These are phyloP conservation scores for Phialocephala sp. DNA, from an alignment of 2,329 filamentous ascomycete genomes.

Conservation along the genomic window DNA sequence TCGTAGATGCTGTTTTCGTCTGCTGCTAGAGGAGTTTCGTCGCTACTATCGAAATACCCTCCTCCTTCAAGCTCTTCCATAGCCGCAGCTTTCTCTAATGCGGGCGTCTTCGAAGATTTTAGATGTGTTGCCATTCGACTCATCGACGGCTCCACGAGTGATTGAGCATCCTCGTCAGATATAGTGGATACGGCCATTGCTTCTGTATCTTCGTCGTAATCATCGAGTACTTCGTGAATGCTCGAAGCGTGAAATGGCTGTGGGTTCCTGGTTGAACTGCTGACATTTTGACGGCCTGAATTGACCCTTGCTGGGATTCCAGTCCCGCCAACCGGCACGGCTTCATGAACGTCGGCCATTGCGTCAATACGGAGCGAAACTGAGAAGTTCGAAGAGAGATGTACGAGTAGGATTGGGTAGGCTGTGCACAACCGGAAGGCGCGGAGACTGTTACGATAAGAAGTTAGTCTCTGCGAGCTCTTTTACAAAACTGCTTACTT, in stretches of 20 bases:
- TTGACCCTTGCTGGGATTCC: background rate
- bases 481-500: background rate
- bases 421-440: conserved; percentile 10
- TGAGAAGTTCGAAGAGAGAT: background rate
- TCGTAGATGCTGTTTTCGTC: conserved; percentile 8
- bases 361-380: background rate
- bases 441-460: conserved; percentile 10
- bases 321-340: background rate
- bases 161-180: conserved; percentile 60
- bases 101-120: conserved; percentile 59
- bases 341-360: conserved; percentile 6
- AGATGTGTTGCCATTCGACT: conserved; percentile 62
- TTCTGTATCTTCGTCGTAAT: conserved; percentile 33
- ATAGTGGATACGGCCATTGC: conserved; percentile 33
- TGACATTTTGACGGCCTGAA: conserved; percentile 9
- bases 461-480: background rate
- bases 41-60: conserved; percentile 48
- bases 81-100: conserved; percentile 62
- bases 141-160: conserved; percentile 63
- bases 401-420: conserved; percentile 1
- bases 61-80: conserved; percentile 56
- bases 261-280: conserved; percentile 15
- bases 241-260: conserved; percentile 13
- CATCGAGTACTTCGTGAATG: conserved; percentile 20
- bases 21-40: conserved; percentile 37